A percentile compares a stretch with the other conserved stretches of the same genome.
Evolutionary conservation across 768 basidiomycete genomes (phyloP).

Genomic region (Psilocybe azurescens): DNA sequence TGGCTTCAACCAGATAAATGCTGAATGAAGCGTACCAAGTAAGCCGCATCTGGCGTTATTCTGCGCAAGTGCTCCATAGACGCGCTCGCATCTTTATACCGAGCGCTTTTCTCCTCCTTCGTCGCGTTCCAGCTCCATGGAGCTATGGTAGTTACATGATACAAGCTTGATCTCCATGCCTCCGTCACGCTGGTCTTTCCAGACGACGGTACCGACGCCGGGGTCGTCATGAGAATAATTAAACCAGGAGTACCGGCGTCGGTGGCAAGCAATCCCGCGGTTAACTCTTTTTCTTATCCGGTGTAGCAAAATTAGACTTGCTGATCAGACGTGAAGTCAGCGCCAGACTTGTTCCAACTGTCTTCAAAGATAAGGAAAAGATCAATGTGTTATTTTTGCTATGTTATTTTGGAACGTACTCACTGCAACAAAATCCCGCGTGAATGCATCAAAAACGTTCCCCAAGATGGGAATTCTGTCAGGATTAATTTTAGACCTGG

Average conservation of each 20-base stretch:
- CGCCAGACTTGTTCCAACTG: conserved; percentile 44
- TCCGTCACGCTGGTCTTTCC: conserved; percentile 48
- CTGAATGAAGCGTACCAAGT: conserved; percentile 37
- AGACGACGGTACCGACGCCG: conserved; percentile 36
- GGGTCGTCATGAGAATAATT: conserved; percentile 47
- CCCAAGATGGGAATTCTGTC: conserved; percentile 48
- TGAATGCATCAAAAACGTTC: conserved; percentile 42
- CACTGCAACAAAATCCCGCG: conserved; percentile 43
- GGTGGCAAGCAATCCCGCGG: conserved; percentile 41
- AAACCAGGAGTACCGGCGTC: conserved; percentile 42
- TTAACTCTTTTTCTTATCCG: conserved; percentile 33
- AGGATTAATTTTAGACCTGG: conserved; percentile 32
- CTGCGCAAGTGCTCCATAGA: conserved; percentile 45
- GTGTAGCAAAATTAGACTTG: conserved; percentile 41
- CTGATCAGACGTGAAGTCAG: conserved; percentile 50
- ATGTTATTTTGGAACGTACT: conserved; percentile 11
- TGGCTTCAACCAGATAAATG: neutral
- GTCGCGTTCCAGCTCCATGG: conserved; percentile 55
- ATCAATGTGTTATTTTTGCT: neutral
- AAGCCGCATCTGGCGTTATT: conserved; percentile 51
- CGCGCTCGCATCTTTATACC: conserved; percentile 39
- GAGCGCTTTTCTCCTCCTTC: conserved; percentile 33
- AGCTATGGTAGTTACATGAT: conserved; percentile 48
- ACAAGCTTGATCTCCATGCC: conserved; percentile 49
- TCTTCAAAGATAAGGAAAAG: conserved; percentile 25